These are phyloP conservation scores for Filosporella fistucella DNA, from an alignment of 495 filamentous ascomycete species.

Conservation along the genomic window DNA sequence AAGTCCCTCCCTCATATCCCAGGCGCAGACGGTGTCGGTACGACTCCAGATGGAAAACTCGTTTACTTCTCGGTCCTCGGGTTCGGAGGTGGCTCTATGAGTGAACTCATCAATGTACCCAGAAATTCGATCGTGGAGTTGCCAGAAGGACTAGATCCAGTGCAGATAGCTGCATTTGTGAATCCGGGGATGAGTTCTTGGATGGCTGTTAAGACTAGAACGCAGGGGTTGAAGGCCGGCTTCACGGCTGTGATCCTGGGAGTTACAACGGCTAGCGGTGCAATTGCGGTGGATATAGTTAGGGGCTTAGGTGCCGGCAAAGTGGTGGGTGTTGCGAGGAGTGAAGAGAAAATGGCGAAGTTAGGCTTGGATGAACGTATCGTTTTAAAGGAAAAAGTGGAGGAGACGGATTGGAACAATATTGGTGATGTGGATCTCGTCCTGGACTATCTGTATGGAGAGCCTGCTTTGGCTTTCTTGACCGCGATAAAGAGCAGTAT, in stretches of 20 bases:
- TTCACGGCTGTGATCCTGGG: conserved; percentile 39
- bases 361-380: conserved; percentile 30
- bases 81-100: conserved; percentile 23
- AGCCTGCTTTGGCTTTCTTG: background rate
- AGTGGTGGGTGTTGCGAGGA: conserved; percentile 37
- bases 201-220: conserved; percentile 36
- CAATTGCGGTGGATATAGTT: conserved; percentile 31
- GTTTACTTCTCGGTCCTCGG: conserved; percentile 36
- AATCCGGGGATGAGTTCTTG: conserved; percentile 43
- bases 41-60: conserved; percentile 25
- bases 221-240: conserved; percentile 23
- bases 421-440: conserved; percentile 15
- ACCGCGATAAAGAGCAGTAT: background rate
- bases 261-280: conserved; percentile 37
- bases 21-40: conserved; percentile 35
- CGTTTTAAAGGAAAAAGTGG: conserved; percentile 27
- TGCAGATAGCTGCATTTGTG: conserved; percentile 35
- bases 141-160: conserved; percentile 31
- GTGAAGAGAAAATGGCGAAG: conserved; percentile 26
- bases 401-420: conserved; percentile 35
- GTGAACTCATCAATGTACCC: conserved; percentile 34
- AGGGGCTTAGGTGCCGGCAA: conserved; percentile 34
- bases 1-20: conserved; percentile 32
- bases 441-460: conserved; percentile 11
- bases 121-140: conserved; percentile 25